Conservation (phyloP, 805 yeast species). For the Ogataea salicorniae region DNA sequence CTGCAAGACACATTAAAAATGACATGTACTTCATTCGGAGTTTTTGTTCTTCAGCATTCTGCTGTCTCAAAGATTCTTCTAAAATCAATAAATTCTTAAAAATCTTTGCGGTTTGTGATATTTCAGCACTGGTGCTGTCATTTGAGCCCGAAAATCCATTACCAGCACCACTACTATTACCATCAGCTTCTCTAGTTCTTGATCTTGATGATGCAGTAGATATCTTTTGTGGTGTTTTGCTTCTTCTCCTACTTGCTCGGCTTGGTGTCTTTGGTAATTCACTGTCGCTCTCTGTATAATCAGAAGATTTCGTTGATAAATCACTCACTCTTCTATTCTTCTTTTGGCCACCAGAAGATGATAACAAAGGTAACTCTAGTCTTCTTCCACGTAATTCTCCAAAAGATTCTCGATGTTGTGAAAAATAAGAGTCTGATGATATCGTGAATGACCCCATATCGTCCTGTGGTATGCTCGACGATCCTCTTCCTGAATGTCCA, state of each 20-base stretch:
- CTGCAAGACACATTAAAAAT: constrained; percentile 42
- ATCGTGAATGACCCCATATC: constrained; percentile 16
- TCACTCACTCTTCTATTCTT: constrained; percentile 24
- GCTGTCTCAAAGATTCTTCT: constrained; percentile 82
- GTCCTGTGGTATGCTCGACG: not conserved
- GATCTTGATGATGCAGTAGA: constrained; percentile 9
- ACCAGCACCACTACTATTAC: not conserved
- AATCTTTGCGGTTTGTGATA: constrained; percentile 52
- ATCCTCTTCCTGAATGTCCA: constrained; percentile 3
- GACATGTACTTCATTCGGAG: constrained; percentile 58
- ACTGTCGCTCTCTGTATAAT: constrained; percentile 19
- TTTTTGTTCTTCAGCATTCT: constrained; percentile 65
- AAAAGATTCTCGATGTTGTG: constrained; percentile 27
- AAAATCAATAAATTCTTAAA: constrained; percentile 76
- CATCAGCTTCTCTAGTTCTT: constrained; percentile 10
- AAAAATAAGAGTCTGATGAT: constrained; percentile 32
- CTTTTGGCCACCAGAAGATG: constrained; percentile 1
- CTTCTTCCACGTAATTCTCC: constrained; percentile 21
- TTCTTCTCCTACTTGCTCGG: constrained; percentile 10
- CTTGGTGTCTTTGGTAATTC: constrained; percentile 20
- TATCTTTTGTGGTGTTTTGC: constrained; percentile 14
- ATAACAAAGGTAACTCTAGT: constrained; percentile 8
- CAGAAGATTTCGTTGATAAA: constrained; percentile 22
- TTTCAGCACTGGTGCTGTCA: constrained; percentile 14
- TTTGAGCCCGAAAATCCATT: constrained; percentile 2